Conservation (phyloP, 306 rosid species). For the Pterocarpus santalinus region DNA sequence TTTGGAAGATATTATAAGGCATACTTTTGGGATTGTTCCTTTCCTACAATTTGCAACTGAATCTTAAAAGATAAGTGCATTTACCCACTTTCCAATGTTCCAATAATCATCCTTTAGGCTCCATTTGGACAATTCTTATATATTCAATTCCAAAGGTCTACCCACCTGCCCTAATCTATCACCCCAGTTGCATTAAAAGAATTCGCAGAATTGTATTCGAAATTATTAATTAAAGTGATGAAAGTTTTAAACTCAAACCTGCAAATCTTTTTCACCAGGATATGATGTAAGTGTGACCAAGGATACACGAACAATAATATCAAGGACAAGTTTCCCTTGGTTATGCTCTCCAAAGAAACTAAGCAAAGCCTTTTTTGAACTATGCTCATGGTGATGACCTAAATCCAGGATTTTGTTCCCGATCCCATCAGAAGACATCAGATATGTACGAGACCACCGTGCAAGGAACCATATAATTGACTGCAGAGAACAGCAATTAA, state of each 20-base stretch:
- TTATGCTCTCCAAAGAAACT: constrained; percentile 80
- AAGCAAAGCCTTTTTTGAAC: constrained; percentile 64
- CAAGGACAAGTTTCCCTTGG: constrained; percentile 88
- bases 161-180: neutral
- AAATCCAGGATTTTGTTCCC: constrained; percentile 56
- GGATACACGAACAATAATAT: constrained; percentile 83
- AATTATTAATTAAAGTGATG: constrained; percentile 39
- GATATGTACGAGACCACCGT: constrained; percentile 92
- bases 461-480: constrained; percentile 96
- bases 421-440: constrained; percentile 77
- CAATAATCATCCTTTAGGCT: constrained; percentile 1
- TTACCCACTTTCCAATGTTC: constrained; percentile 8
- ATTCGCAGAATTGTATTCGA: constrained; percentile 5
- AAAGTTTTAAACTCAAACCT: constrained; percentile 65
- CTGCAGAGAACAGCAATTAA: constrained; percentile 61
- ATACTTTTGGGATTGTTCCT: neutral
- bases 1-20: neutral
- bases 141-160: neutral
- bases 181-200: neutral
- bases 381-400: constrained; percentile 54
- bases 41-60: constrained; percentile 20
- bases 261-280: constrained; percentile 93
- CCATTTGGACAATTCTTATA: constrained; percentile 4
- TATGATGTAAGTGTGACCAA: constrained; percentile 73
- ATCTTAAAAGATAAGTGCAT: constrained; percentile 25